Percentiles rank a stretch among this genome's conserved stretches.
Conservation (phyloP, 2,329 filamentous ascomycete genomes). For the Alternaria sp. region DNA sequence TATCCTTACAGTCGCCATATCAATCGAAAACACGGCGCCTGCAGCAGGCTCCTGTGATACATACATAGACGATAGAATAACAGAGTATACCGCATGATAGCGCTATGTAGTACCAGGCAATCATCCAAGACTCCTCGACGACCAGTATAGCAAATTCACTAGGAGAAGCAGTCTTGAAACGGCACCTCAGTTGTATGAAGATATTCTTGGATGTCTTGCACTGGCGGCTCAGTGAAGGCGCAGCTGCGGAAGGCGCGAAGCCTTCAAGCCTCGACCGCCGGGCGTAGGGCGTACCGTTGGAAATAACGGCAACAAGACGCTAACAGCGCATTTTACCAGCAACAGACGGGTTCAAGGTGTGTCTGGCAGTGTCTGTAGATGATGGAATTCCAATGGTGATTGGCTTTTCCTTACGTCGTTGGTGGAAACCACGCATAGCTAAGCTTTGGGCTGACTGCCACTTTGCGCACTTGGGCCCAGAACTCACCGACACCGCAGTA, state of each 20-base stretch:
- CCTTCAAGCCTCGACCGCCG: constrained; percentile 26
- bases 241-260: constrained; percentile 20
- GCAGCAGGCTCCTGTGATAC: no score
- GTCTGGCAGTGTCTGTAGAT: constrained; percentile 14
- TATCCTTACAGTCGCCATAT: no score
- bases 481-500: constrained; percentile 37
- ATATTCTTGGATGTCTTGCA: neutral
- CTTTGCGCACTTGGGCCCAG: constrained; percentile 25
- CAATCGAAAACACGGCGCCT: no score
- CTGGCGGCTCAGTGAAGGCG: constrained; percentile 28
- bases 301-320: constrained; percentile 10
- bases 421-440: constrained; percentile 13
- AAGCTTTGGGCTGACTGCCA: constrained; percentile 38
- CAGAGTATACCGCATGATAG: neutral
- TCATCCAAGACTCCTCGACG: neutral
- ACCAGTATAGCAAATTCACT: neutral
- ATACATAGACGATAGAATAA: neutral
- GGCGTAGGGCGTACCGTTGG: constrained; percentile 29
- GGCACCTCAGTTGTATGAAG: neutral
- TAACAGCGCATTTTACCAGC: constrained; percentile 8
- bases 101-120: neutral
- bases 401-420: constrained; percentile 8
- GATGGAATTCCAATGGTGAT: constrained; percentile 11
- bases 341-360: constrained; percentile 4
- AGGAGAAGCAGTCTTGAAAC: neutral